phyloP scores from a whole-genome alignment of 371 early-diverging fungal species.

The Funneliformis caledonium region DNA sequence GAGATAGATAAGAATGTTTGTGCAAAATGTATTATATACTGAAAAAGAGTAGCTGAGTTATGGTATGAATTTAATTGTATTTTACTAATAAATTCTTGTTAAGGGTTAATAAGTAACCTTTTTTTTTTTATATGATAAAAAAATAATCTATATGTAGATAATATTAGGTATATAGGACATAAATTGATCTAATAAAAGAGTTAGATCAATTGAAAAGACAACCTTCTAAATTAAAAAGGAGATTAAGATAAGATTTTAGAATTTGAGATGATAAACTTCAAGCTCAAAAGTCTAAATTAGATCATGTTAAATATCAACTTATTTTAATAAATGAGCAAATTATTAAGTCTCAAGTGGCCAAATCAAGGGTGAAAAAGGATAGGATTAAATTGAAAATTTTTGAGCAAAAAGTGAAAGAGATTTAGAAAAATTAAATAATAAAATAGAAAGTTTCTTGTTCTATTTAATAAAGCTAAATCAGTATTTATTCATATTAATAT shows the following conservation, averaged over 20 bases:
- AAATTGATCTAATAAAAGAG: slow-evolving; percentile 51
- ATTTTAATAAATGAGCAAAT: slow-evolving; percentile 61
- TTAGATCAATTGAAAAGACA: slow-evolving; percentile 50
- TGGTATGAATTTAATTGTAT: slow-evolving; percentile 51
- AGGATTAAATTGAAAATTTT: slow-evolving; percentile 61
- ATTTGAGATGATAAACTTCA: slow-evolving; percentile 89
- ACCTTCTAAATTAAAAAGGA: slow-evolving; percentile 59
- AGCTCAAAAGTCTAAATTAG: slow-evolving; percentile 85
- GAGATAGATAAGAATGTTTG: slow-evolving; percentile 75
- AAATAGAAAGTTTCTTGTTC: slow-evolving; percentile 59
- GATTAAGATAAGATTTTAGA: slow-evolving; percentile 74
- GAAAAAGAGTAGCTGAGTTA: slow-evolving; percentile 58
- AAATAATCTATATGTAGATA: slow-evolving; percentile 55
- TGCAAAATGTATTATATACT: slow-evolving; percentile 46
- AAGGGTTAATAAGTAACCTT: not conserved
- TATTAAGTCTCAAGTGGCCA: slow-evolving; percentile 73
- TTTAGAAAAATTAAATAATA: slow-evolving; percentile 61
- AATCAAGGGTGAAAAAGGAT: slow-evolving; percentile 78
- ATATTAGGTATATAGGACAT: slow-evolving; percentile 50
- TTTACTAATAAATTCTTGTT: not conserved
- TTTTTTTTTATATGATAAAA: slow-evolving; percentile 44
- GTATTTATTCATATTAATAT: slow-evolving; percentile 44
- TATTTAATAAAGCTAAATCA: slow-evolving; percentile 56
- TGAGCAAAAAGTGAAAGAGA: slow-evolving; percentile 74
- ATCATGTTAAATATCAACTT: slow-evolving; percentile 80